Base-by-base conservation (phyloP, 2,329 filamentous ascomycete genomes). In the Helotiales sp. region DNA sequence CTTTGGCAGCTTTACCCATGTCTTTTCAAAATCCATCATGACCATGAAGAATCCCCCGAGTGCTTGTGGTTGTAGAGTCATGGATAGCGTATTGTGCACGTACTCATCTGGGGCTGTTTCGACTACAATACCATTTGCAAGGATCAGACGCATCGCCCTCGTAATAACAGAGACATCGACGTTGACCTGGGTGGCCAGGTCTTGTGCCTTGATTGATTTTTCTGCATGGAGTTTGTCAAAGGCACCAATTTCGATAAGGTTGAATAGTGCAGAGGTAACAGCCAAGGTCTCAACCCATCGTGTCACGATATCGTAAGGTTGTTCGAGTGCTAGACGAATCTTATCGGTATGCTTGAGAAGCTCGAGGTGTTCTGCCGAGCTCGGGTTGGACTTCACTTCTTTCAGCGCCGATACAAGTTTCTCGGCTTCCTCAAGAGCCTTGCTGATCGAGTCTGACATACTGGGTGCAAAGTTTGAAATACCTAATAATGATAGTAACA, bases 1-100 rank as follows among this genome's bases (percentile, higher is more conserved):
- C 17, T 61, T 59, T 2, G 61, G 61, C 5, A 63, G 30, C 12
- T 38, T 38, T 2, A 47, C 9, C 40, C 22, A 47, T 4, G 31
- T 47, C 12, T n/a, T 31, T 7, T 34, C 27, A 40, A 46, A 54
- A n/a, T 47, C 38, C 40, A 47, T 47, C 22, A 19, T 47, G 19
- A 47, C 29, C 30, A 44, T 36, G 29, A 47, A 54, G n/a, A 46
- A 50, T 10, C 22, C 15, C 12, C 46, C 46, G 29, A 36, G 48
- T 22, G 48, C 48, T 34, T 38, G 31, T 27, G 48, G 48, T 31
- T 51, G 31, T 19, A 51, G 24, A 33, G 38, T 22, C 22, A 29
- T 51, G 48, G 33, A 38, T 5, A 51, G 48, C 30, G 38, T 36
- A 51, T 51, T 51, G 17, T 51, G 48, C 33, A 19, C 30, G 25